These are phyloP conservation scores for Rosa multiflora DNA, from an alignment of 306 rosid species.

Conservation along the genomic window DNA sequence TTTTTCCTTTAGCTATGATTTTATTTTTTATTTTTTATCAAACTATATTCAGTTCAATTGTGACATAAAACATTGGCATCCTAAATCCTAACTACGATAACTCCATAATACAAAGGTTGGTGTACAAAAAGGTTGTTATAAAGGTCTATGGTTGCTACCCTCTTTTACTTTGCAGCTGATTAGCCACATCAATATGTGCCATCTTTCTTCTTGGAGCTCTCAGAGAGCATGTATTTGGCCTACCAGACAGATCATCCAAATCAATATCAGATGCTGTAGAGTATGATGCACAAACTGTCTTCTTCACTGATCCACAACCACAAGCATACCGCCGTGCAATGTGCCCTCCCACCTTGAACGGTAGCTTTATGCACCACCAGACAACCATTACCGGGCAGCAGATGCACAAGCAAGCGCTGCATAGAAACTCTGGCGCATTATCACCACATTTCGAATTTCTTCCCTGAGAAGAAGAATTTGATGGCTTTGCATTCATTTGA, in stretches of 20 bases:
- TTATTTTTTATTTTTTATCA: neutral
- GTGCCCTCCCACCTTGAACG: conserved; percentile 45
- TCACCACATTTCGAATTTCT: conserved; percentile 31
- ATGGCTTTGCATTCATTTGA: conserved; percentile 12
- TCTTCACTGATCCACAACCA: conserved; percentile 38
- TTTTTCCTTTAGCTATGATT: too few relatives aligned
- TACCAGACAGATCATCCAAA: conserved; percentile 25
- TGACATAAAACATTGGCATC: too few relatives aligned
- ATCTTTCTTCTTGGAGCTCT: neutral
- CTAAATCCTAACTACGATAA: too few relatives aligned
- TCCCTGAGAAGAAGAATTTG: conserved; percentile 20
- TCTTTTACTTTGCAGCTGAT: neutral
- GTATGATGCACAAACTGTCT: conserved; percentile 31
- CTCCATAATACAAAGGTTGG: too few relatives aligned
- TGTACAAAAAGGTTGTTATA: too few relatives aligned
- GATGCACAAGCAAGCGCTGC: conserved; percentile 53
- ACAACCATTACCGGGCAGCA: conserved; percentile 48
- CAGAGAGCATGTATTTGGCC: neutral
- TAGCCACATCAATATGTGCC: neutral
- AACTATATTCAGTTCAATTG: neutral
- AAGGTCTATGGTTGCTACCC: conserved; percentile 1
- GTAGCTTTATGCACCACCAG: conserved; percentile 54
- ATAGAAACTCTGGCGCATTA: conserved; percentile 33
- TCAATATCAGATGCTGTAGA: conserved; percentile 77
- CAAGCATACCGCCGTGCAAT: conserved; percentile 37